Evolutionary conservation across 441 rosid genomes (phyloP), one percentile per base, ranked within the genome.

Genomic region (Adansonia gregorii): DNA sequence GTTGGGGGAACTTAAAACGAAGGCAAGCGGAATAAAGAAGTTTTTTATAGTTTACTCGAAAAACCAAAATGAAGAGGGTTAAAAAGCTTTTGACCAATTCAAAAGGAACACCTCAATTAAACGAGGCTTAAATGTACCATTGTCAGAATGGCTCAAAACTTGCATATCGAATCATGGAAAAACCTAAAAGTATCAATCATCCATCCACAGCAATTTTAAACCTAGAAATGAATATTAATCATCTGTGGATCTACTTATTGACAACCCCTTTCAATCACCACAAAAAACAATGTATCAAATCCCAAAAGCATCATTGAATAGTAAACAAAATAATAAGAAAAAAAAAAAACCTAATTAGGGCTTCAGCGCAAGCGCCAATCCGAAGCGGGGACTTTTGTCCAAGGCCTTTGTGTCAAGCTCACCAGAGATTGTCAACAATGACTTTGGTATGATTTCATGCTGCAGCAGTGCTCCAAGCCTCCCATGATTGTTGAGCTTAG

Each of bases 361-460:
- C 49, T 85, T 86, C 68, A 87, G 92, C 45, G 87, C 92, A 77
- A 91, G 80, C 22, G 91, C 85, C 76, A 91, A 75, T 69, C 95
- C 95, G 60, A 91, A 83, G 85, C 84, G 87, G 49, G 95, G 91
- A 75, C 82, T 82, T 83, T 86, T 88, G 81, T 91, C 90, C 80
- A 91, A 76, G 15, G 88, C 84, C 82, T 83, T 87, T 19, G 93
- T 88, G 83, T 89, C 90, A 48, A 91, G 73, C 87, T 91, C 93
- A 43, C 93, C 82, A 10, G 93, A 91, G 71, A 91, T 79, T 24
- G 92, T 86, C 75, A 88, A 78, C 65, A 88, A 20, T 0, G 95
- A 89, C 75, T 82, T 91, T 0, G 88, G 93, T 17, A 87, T 12
- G 5, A 91, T 81, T 82, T 91, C 90, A 45, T 89, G 93, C 82